Base-by-base conservation (phyloP, 108 stramenopile species). In the Cyclotella baltica region DNA sequence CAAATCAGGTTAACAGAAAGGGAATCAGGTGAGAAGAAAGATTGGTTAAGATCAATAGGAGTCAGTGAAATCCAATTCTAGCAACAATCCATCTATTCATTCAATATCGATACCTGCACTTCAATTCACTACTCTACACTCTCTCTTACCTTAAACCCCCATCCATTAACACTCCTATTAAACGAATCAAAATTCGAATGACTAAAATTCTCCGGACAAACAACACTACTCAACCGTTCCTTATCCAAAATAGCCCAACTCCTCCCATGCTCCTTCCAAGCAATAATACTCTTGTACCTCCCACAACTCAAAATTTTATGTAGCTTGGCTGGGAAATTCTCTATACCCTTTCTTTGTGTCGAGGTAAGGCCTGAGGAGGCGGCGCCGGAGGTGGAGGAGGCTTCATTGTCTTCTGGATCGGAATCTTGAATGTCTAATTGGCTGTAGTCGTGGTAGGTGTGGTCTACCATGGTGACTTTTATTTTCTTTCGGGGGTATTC, bases 151-250 rank as follows among this genome's bases (percentile, higher is more conserved):
- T 80, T 79, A 67, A 83, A 83, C 19, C 78, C 78, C 83, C 83
- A 83, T 46, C 78, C 83, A 62, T 83, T 83, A 38, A 83, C 83
- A 31, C 53, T 57, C 56, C 83, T 56, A 63, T 75, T 75, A 27
- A 83, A 83, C 18, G 53, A 56, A 37, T 83, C 74, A 61, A 80
- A 78, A 34, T 83, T 80, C 8, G 31, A 27, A 30, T 76, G 73
- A 10, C 58, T 33, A 33, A 83, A 83, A 59, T 80, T 53, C 53
- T 79, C 74, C 16, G 83, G 83, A 46, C 66, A 70, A 52, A 83
- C 47, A 3, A 79, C 77, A 0, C 29, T 67, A 8, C 62, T 38
- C 46, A 83, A 35, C 20, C 73, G 48, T 28, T 73, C 47, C 62
- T 74, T 73, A 20, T 83, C 73, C 52, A 73, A 35, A 18, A 83